Percentiles rank a stretch among this genome's conserved stretches.
These are phyloP conservation scores for Hermanozyma aechmeae DNA, from an alignment of 805 yeast species.

Conservation along the genomic window DNA sequence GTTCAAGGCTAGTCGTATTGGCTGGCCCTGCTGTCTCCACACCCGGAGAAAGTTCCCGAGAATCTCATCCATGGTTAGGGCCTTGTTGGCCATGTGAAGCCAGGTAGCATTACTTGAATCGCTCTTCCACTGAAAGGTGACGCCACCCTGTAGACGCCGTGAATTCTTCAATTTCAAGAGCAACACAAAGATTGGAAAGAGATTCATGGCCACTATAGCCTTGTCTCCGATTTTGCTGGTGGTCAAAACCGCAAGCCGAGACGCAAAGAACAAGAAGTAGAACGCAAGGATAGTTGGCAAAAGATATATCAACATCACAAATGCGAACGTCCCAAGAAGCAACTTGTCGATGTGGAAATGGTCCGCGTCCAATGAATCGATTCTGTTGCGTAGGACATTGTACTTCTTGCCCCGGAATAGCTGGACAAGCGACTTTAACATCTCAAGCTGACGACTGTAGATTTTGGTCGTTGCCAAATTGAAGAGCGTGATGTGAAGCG, in stretches of 20 bases:
- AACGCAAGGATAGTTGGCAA: slow-evolving; percentile 85
- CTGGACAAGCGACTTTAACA: slow-evolving; percentile 66
- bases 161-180: slow-evolving; percentile 75
- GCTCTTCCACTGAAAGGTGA: slow-evolving; percentile 21
- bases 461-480: slow-evolving; percentile 72
- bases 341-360: slow-evolving; percentile 76
- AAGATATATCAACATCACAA: slow-evolving; percentile 68
- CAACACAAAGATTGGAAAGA: slow-evolving; percentile 79
- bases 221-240: slow-evolving; percentile 48
- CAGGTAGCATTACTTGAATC: slow-evolving; percentile 13
- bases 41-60: slow-evolving; percentile 17
- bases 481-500: slow-evolving; percentile 69
- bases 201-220: slow-evolving; percentile 57
- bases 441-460: slow-evolving; percentile 63
- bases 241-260: slow-evolving; percentile 43
- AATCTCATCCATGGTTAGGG: slow-evolving; percentile 28
- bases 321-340: slow-evolving; percentile 78
- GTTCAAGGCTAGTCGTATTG: slow-evolving; percentile 6
- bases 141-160: slow-evolving; percentile 48
- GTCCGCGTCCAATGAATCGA: slow-evolving; percentile 59
- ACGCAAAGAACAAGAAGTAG: slow-evolving; percentile 60
- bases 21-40: slow-evolving; percentile 10
- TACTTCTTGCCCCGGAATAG: slow-evolving; percentile 84
- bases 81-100: slow-evolving; percentile 23
- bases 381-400: slow-evolving; percentile 74